A percentile compares a stretch with the other conserved stretches of the same genome.
These are phyloP conservation scores for Ustilago hordei DNA, from an alignment of 1,284 basidiomycete genomes.

Conservation along the genomic window DNA sequence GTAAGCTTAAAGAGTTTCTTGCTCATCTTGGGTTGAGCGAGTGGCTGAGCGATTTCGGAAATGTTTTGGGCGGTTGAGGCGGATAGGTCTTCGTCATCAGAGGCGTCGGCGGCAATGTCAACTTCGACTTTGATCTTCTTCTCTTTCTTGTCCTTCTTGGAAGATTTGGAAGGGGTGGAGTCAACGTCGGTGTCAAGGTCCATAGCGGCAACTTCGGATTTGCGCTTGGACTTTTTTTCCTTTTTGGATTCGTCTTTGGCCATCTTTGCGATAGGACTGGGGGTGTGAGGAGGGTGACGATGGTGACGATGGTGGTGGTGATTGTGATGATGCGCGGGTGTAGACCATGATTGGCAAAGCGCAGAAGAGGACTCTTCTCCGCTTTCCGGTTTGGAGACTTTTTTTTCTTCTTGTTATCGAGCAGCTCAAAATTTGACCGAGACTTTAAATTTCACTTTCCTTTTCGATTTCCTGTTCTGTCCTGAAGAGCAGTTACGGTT, in stretches of 20 bases:
- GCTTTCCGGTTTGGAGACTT: not conserved
- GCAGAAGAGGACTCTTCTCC: not conserved
- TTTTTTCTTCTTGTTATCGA: not conserved
- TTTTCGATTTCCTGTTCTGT: not conserved
- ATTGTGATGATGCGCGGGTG: not conserved
- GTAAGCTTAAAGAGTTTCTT: conserved; percentile 69
- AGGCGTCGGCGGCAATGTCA: conserved; percentile 29
- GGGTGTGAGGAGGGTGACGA: not conserved
- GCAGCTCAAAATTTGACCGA: conserved; percentile 10
- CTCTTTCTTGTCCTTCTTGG: conserved; percentile 61
- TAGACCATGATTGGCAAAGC: not conserved
- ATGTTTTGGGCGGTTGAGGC: conserved; percentile 26
- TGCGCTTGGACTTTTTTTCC: conserved; percentile 61
- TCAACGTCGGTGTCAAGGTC: conserved; percentile 43
- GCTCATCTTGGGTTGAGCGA: conserved; percentile 61
- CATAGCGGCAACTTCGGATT: conserved; percentile 54
- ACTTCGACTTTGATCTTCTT: conserved; percentile 46
- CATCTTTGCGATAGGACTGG: conserved; percentile 31
- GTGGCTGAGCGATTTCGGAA: conserved; percentile 65
- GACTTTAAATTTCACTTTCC: not conserved
- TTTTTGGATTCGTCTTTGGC: conserved; percentile 62
- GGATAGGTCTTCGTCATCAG: conserved; percentile 48
- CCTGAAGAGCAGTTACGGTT: not conserved
- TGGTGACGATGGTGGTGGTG: conserved; percentile 5
- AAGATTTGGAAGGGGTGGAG: conserved; percentile 45